These are phyloP conservation scores for Metarhizium sp. DNA, from an alignment of 2,329 filamentous ascomycete species.

Conservation along the genomic window DNA sequence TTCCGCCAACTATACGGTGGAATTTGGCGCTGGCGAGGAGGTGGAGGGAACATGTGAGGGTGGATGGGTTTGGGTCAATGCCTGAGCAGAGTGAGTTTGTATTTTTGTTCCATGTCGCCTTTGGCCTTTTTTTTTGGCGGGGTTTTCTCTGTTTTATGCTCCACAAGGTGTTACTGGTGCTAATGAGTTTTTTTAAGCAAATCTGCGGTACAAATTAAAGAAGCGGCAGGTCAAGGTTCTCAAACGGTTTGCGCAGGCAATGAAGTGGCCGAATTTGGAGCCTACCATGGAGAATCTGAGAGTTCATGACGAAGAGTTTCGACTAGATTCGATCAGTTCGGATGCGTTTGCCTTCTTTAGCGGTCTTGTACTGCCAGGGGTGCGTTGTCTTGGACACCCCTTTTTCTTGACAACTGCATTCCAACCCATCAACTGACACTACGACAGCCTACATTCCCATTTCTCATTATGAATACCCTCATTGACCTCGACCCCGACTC, in stretches of 20 bases:
- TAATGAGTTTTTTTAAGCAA: slow-evolving; percentile 28
- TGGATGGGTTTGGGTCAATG: slow-evolving; percentile 49
- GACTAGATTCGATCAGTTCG: slow-evolving; percentile 52
- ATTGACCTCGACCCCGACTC: slow-evolving; percentile 65
- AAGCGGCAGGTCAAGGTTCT: slow-evolving; percentile 60
- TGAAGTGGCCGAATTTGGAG: slow-evolving; percentile 69
- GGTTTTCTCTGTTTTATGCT: background rate
- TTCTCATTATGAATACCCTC: slow-evolving; percentile 69
- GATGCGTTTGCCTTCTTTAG: slow-evolving; percentile 73
- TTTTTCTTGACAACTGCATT: background rate
- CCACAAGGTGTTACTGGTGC: background rate
- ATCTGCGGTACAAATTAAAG: slow-evolving; percentile 55
- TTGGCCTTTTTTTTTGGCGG: background rate
- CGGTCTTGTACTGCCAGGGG: slow-evolving; percentile 61
- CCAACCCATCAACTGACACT: background rate
- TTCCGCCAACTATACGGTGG: slow-evolving; percentile 65
- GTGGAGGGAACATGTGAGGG: slow-evolving; percentile 61
- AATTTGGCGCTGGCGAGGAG: slow-evolving; percentile 62
- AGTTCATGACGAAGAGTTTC: slow-evolving; percentile 47
- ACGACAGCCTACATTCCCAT: slow-evolving; percentile 51
- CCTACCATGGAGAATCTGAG: slow-evolving; percentile 54
- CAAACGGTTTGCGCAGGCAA: slow-evolving; percentile 56
- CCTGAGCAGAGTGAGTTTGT: slow-evolving; percentile 37
- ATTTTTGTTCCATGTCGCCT: background rate
- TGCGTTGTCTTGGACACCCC: slow-evolving; percentile 24